Conservation (phyloP, 2,329 filamentous ascomycete species). For the Stenocarpella maydis region DNA sequence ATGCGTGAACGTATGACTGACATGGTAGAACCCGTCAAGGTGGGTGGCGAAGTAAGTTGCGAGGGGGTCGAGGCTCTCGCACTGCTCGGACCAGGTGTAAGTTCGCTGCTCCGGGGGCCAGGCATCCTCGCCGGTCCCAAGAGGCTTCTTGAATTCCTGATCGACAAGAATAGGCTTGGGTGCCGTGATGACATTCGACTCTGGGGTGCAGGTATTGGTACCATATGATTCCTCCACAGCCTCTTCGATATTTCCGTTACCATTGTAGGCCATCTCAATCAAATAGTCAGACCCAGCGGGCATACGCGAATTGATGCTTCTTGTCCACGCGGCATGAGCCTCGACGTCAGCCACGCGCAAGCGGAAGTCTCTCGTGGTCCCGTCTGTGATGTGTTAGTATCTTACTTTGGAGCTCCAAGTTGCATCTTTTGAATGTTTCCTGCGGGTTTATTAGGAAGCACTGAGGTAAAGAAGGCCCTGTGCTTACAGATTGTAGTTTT, state of each 20-base stretch:
- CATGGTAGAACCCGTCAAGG: conserved; percentile 8
- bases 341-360: neutral
- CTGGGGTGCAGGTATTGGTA: neutral
- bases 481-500: neutral
- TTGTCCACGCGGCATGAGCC: conserved; percentile 6
- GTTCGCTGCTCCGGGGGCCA: neutral
- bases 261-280: conserved; percentile 4
- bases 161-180: neutral
- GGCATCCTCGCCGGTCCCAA: neutral
- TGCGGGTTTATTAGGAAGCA: neutral
- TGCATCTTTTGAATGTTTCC: neutral
- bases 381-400: neutral
- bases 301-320: conserved; percentile 4
- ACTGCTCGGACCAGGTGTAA: conserved; percentile 12
- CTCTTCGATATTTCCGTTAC: conserved; percentile 2
- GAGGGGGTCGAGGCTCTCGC: conserved; percentile 1
- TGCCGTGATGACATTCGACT: neutral
- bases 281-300: conserved; percentile 3
- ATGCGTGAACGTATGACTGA: conserved; percentile 12
- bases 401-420: too few relatives aligned
- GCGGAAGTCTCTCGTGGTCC: neutral
- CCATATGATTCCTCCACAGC: neutral
- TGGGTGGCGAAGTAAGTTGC: conserved; percentile 6
- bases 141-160: conserved; percentile 9
- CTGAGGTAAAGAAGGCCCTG: accelerated